Evolutionary conservation across 345 rosid species (phyloP).

Genomic region (Hypericum perforatum): DNA sequence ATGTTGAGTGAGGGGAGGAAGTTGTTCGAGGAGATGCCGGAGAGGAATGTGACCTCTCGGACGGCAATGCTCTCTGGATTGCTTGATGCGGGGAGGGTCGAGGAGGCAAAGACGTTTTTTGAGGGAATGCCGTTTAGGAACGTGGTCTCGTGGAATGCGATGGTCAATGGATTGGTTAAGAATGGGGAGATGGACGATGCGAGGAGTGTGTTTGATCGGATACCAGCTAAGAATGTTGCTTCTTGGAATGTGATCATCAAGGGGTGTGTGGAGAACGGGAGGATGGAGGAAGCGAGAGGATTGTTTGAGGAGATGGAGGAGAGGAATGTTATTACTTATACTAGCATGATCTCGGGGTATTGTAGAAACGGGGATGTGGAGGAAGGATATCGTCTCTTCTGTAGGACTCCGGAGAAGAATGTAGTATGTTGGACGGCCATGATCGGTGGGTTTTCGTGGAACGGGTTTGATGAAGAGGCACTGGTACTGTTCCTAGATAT

Average conservation of each 20-base stretch:
- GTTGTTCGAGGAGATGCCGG: conserved; percentile 42
- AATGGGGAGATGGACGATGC: conserved; percentile 46
- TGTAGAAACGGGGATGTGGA: too few species aligned
- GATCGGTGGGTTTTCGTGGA: conserved; percentile 56
- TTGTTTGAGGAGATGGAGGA: too few species aligned
- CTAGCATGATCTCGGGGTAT: too few species aligned
- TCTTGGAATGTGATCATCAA: conserved; percentile 52
- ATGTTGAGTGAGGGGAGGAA: conserved; percentile 32
- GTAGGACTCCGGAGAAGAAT: conserved; percentile 43
- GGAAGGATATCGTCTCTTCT: conserved; percentile 36
- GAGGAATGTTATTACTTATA: too few species aligned
- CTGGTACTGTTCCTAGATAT: conserved; percentile 34
- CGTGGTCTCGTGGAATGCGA: conserved; percentile 54
- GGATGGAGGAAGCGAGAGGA: conserved; percentile 15
- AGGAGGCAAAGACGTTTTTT: conserved; percentile 39
- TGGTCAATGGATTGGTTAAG: conserved; percentile 41
- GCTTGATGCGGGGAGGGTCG: conserved; percentile 32
- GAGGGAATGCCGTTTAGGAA: conserved; percentile 56
- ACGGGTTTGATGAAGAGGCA: conserved; percentile 42
- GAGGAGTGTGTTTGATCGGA: conserved; percentile 32
- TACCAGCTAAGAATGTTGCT: conserved; percentile 33
- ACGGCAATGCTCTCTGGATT: conserved; percentile 46
- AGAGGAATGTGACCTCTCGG: conserved; percentile 56
- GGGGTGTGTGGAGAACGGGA: conserved; percentile 38
- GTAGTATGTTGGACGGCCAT: conserved; percentile 56